Evolutionary conservation across 164 flowering plant species (phyloP).

Genomic region (Tinospora cordifolia): DNA sequence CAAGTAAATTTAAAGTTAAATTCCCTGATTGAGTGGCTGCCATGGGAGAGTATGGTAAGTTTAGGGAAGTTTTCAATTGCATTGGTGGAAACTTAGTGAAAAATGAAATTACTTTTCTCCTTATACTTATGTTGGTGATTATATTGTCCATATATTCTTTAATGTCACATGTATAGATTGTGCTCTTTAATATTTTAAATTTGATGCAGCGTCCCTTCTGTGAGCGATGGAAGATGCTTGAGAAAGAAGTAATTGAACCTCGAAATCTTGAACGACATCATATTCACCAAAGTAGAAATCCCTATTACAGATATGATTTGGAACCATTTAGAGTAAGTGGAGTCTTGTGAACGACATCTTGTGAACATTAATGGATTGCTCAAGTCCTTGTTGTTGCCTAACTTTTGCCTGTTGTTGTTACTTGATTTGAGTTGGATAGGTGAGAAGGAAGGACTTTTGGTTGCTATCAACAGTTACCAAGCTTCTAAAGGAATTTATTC

Average conservation of each 20-base stretch:
- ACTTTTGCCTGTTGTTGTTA: not conserved
- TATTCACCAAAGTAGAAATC: constrained; percentile 45
- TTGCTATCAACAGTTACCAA: constrained; percentile 77
- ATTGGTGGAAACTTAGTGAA: too few species aligned
- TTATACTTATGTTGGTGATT: too few species aligned
- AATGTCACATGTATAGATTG: not conserved
- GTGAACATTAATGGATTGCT: not conserved
- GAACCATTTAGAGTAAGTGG: constrained; percentile 87
- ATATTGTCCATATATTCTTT: not conserved
- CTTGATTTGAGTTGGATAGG: constrained; percentile 35
- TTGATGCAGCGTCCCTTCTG: constrained; percentile 71
- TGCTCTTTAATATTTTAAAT: not conserved
- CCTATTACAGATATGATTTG: constrained; percentile 80
- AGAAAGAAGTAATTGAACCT: constrained; percentile 91
- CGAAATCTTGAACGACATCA: constrained; percentile 65
- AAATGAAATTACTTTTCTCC: not conserved
- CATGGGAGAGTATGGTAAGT: too few species aligned
- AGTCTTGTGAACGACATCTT: too few species aligned
- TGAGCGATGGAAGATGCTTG: constrained; percentile 95
- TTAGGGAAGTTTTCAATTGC: too few species aligned
- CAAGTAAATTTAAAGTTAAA: too few species aligned
- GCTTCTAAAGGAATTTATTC: constrained; percentile 78
- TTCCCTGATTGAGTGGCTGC: too few species aligned
- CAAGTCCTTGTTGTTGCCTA: not conserved
- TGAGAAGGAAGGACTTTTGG: constrained; percentile 95